Evolutionary conservation across 441 rosid species (phyloP).

Genomic region (Brassica hybrid): DNA sequence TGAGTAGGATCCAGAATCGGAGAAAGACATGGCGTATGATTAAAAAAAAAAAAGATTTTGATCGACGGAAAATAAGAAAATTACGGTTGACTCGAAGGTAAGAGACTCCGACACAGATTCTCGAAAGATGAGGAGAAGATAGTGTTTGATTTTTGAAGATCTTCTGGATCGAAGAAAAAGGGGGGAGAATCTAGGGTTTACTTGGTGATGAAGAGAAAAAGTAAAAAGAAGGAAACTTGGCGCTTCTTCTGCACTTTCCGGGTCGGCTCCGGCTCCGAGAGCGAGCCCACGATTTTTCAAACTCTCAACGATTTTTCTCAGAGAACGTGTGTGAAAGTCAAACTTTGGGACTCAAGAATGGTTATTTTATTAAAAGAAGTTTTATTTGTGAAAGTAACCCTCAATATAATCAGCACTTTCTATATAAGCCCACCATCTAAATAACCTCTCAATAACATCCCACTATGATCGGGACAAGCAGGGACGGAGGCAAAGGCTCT

Average conservation of each 20-base stretch:
- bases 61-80: too few relatives aligned
- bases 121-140: too few relatives aligned
- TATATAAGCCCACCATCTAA: too few relatives aligned
- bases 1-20: constrained; percentile 86
- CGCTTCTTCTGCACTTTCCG: constrained; percentile 39
- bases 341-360: neutral
- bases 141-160: too few relatives aligned
- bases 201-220: constrained; percentile 42
- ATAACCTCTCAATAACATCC: too few relatives aligned
- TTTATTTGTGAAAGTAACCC: too few relatives aligned
- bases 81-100: too few relatives aligned
- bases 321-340: constrained; percentile 23
- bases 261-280: neutral
- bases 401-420: too few relatives aligned
- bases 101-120: too few relatives aligned
- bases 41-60: neutral
- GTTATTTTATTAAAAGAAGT: too few relatives aligned
- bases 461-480: too few relatives aligned
- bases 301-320: constrained; percentile 33
- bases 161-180: constrained; percentile 13
- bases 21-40: constrained; percentile 69
- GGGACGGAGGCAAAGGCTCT: too few relatives aligned
- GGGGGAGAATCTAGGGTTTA: constrained; percentile 43
- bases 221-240: constrained; percentile 20
- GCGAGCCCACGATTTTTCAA: constrained; percentile 27